Evolutionary conservation across 306 rosid species (phyloP), one percentile per base, ranked within the genome.

Genomic region (Ormosia semicastrata): DNA sequence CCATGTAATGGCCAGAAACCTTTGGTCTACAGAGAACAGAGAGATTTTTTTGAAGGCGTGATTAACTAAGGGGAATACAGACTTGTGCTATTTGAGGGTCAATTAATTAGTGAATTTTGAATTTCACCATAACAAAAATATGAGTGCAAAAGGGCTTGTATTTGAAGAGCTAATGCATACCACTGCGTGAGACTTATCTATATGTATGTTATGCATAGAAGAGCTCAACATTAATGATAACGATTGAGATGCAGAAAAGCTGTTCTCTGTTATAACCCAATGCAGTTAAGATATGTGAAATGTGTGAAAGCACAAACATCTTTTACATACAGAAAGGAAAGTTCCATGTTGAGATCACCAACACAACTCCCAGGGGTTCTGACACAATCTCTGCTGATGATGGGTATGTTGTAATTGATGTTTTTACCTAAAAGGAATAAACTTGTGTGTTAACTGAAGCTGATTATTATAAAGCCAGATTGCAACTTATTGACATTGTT

Each of bases 331-430:
- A 54, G 83, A 91, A 91, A 39, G 90, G 91, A 58, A 89, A 91
- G 86, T 91, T 91, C 93, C 91, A 91, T 14, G 93, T 75, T 71
- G 95, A 82, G 86, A 91, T 89, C 81, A 89, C 86, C 87, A 91
- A 73, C 64, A 89, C 95, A 62, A 91, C 93, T 63, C 95, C 92
- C 34, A 91, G 67, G 41, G 94, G 92, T 75, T 91, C 94, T 57
- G 92, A 86, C 54, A 91, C 90, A 40, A 91, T 89, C 85, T 89
- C 88, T 73, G 94, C 94, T 65, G 91, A 76, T 67, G 94, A 91
- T 36, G 91, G 91, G 80, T 71, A 87, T 72, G 91, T 75, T 58
- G 91, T 30, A 17, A 91, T 81, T 67, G 91, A 76, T 77, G 90
- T 89, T 39, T 87, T 86, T 34, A 87, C 92, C 94, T 91, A 82